Conservation (phyloP, 2,329 filamentous ascomycete genomes). For the Metarhizium anisopliae region DNA sequence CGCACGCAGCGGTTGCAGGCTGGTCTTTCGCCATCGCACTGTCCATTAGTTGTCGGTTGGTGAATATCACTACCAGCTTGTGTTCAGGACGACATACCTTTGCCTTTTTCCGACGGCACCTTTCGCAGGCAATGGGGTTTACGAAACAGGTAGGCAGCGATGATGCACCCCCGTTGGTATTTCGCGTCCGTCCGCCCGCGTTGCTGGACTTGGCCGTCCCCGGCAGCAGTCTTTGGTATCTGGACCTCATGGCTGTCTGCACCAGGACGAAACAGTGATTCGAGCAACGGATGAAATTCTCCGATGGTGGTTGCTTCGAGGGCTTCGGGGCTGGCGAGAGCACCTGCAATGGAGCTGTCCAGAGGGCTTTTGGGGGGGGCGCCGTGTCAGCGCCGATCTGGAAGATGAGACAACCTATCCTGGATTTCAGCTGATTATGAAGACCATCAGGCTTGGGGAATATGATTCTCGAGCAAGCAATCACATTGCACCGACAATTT, state of each 20-base stretch:
- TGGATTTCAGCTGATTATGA: too few species aligned
- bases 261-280: background rate
- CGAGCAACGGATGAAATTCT: background rate
- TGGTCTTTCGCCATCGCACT: conserved; percentile 6
- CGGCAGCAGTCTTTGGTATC: background rate
- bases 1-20: conserved; percentile 4
- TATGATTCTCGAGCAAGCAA: too few species aligned
- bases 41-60: background rate
- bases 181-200: background rate
- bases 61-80: background rate
- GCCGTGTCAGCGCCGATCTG: too few species aligned
- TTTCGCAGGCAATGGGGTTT: background rate
- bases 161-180: background rate
- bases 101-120: background rate
- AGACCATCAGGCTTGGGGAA: too few species aligned
- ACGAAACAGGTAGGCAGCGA: background rate
- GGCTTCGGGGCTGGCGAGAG: background rate
- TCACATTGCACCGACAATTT: too few species aligned
- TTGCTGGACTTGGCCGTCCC: background rate
- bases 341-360: too few species aligned
- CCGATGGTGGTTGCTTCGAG: background rate
- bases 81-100: background rate
- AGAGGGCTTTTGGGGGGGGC: too few species aligned
- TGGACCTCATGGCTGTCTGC: background rate
- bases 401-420: too few species aligned